Evolutionary conservation across 257 asterid genomes (phyloP).

Genomic region (Plectranthus barbatus): DNA sequence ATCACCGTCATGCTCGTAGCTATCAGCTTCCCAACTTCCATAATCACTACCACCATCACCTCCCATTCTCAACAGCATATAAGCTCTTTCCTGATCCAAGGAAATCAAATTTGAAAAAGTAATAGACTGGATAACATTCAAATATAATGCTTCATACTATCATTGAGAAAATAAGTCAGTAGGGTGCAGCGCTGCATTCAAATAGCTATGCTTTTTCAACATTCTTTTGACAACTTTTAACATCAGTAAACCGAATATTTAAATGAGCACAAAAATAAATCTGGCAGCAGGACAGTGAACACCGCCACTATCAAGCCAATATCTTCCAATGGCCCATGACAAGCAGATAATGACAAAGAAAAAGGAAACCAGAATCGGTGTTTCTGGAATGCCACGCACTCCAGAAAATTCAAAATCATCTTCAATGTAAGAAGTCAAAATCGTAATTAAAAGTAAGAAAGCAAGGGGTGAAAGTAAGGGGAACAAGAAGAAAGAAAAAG

Average conservation of each 20-base stretch:
- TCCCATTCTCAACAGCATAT: constrained; percentile 83
- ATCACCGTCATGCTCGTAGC: constrained; percentile 42
- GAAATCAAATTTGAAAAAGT: not conserved
- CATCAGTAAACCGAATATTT: too few relatives aligned
- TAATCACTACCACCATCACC: constrained; percentile 45
- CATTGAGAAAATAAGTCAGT: not conserved
- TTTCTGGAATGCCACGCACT: not conserved
- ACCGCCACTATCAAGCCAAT: not conserved
- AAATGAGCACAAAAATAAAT: too few relatives aligned
- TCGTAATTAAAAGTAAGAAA: not conserved
- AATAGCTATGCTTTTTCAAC: not conserved
- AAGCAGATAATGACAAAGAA: too few relatives aligned
- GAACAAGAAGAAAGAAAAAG: not conserved
- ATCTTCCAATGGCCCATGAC: not conserved
- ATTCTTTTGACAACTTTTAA: not conserved
- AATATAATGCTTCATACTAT: constrained; percentile 14
- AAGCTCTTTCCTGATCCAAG: constrained; percentile 75
- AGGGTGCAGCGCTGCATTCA: not conserved
- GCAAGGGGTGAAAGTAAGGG: not conserved
- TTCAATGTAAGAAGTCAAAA: not conserved
- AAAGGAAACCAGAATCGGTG: not conserved
- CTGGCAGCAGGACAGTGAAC: not conserved
- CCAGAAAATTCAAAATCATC: not conserved
- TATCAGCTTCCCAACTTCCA: constrained; percentile 75
- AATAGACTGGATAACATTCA: not conserved